Base-by-base conservation (phyloP, 1,284 basidiomycete genomes). In the Mycena citricolor region DNA sequence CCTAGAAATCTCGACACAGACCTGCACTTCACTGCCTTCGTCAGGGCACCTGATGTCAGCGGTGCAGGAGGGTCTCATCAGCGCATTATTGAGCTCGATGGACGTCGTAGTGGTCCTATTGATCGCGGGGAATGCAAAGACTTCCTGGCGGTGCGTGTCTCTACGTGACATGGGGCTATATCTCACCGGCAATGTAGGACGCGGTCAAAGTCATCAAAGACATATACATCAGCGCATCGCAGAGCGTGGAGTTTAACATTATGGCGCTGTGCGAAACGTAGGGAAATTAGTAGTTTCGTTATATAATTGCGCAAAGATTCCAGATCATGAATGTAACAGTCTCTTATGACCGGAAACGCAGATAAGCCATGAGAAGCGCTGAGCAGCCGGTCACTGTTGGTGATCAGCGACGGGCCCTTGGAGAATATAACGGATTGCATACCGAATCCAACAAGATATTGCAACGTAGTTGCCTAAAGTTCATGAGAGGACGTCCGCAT, bases 21-120 rank as follows among this genome's bases (percentile, higher is more conserved):
- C 55, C 71, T 90, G 14, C 92, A 94, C 65, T 94, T 93, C 57
- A 87, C 87, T 4, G 83, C 85, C 55, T 95, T 94, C 58, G 78
- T 94, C 29, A 13, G 36, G 2, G 47, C 50, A n/a, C 50, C 52
- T n/a, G 23, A 44, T 28, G 13, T 36, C 12, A 20, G 44, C 35
- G 41, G 42, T 14, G 38, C 32, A 8, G 37, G 33, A 24, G 40
- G 45, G 32, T 36, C 51, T n/a, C 57, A 54, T 17, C 61, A 61
- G 63, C 73, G 84, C 26, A 64, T 94, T 5, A 68, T 94, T 37
- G 92, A 94, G 64, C 70, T 95, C 30, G 92, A 94, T 63, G 92
- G 92, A 2, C 63, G 78, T 36, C 67, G 92, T 30, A 66, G 62
- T 5, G 87, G 86, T 2, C 90, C 91, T 0, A 70, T 94, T 48